Conservation (phyloP, 2,329 filamentous ascomycete species). For the Periconia sp. region DNA sequence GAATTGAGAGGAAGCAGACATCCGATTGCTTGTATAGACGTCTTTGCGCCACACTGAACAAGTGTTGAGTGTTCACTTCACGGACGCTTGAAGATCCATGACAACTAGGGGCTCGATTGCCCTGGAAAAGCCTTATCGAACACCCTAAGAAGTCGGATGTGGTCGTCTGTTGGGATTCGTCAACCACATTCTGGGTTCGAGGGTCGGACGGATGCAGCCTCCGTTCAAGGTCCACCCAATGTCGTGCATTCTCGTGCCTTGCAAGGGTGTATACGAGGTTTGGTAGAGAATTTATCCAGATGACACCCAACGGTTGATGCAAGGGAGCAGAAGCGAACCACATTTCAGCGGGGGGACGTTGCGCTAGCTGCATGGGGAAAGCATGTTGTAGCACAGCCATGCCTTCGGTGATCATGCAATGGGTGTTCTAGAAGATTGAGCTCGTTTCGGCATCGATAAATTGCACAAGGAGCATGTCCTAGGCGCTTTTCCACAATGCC, state of each 20-base stretch:
- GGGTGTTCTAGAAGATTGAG: conserved; percentile 7
- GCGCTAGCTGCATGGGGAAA: conserved; percentile 11
- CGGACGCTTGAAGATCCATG: not conserved
- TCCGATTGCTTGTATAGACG: conserved; percentile 5
- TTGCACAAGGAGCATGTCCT: conserved; percentile 8
- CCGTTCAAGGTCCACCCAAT: conserved; percentile 4
- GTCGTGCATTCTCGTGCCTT: not conserved
- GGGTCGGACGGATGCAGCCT: conserved; percentile 2
- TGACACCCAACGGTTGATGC: conserved; percentile 3
- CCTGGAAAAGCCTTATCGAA: not conserved
- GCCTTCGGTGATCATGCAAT: conserved; percentile 12
- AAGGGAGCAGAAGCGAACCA: not conserved
- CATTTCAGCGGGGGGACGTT: conserved; percentile 15
- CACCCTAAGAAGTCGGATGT: not conserved
- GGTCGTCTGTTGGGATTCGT: not conserved
- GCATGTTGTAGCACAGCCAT: conserved; percentile 2
- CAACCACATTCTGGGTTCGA: not conserved
- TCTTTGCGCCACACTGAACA: conserved; percentile 7
- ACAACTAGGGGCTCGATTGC: not conserved
- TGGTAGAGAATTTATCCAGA: conserved; percentile 12
- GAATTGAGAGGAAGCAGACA: conserved; percentile 20
- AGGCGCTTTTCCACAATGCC: conserved; percentile 8
- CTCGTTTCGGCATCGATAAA: conserved; percentile 1
- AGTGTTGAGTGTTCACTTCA: not conserved
- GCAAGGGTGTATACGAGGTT: conserved; percentile 1